Evolutionary conservation across 192 early-diverging fungal species (phyloP).

Genomic region (Globomyces pollinis-pini): DNA sequence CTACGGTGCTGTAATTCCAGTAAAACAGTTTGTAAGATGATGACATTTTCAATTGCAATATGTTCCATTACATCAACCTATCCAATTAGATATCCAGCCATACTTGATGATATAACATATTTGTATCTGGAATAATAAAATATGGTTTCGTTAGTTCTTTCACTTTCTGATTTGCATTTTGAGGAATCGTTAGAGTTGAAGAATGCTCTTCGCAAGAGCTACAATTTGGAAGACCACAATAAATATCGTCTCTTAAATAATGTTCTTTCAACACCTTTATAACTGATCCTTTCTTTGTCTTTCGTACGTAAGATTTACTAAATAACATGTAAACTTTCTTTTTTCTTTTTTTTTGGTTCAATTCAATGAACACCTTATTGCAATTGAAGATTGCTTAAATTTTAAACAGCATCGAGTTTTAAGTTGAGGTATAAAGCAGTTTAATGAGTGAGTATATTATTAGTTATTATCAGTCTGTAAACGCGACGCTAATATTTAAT

Average conservation of each 20-base stretch:
- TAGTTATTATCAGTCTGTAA: background rate
- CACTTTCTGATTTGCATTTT: conserved; percentile 19
- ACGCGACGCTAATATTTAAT: background rate
- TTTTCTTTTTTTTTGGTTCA: background rate
- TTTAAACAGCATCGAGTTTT: background rate
- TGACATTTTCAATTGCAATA: conserved; percentile 74
- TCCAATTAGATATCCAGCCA: no score
- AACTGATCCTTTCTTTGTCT: conserved; percentile 85
- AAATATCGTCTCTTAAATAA: conserved; percentile 93
- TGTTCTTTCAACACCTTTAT: conserved; percentile 94
- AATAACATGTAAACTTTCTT: conserved; percentile 50
- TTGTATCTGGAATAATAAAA: conserved; percentile 91
- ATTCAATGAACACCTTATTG: background rate
- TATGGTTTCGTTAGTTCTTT: conserved; percentile 40
- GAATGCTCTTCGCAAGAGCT: background rate
- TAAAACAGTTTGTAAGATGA: conserved; percentile 89
- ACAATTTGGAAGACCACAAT: conserved; percentile 66
- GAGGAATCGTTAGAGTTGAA: conserved; percentile 12
- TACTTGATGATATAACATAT: conserved; percentile 70
- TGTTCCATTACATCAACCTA: conserved; percentile 96
- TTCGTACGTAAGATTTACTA: conserved; percentile 80
- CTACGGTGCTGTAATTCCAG: conserved; percentile 84
- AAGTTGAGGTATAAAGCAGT: background rate
- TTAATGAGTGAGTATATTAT: background rate
- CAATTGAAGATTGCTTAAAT: background rate